These are phyloP conservation scores for Coprinopsis marcescibilis DNA, from an alignment of 768 basidiomycete genomes.

Conservation along the genomic window DNA sequence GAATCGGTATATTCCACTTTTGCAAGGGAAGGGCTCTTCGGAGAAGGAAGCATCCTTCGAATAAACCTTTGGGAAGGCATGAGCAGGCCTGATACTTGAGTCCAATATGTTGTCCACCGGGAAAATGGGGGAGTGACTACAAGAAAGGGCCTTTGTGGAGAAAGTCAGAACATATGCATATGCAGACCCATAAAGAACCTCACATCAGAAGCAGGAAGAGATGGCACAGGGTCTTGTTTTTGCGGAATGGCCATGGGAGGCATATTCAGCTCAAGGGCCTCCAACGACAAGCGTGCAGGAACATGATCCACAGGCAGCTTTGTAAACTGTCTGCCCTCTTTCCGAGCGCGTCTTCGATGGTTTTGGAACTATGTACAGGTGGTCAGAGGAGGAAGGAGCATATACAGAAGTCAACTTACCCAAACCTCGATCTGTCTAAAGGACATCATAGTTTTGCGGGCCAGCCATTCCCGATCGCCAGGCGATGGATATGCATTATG, in stretches of 20 bases:
- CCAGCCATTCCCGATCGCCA: slow-evolving; percentile 33
- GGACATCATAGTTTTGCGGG: slow-evolving; percentile 39
- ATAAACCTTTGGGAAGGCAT: too few relatives aligned
- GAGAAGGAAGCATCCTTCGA: too few relatives aligned
- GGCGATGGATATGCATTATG: slow-evolving; percentile 42
- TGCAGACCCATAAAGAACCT: too few relatives aligned
- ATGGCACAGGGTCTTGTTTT: too few relatives aligned
- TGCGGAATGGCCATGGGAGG: neutral
- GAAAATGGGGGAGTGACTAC: too few relatives aligned
- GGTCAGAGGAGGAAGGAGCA: neutral
- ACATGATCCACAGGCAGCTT: slow-evolving; percentile 16
- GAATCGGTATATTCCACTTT: too few relatives aligned
- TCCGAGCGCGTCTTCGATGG: slow-evolving; percentile 35
- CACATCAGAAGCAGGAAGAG: too few relatives aligned
- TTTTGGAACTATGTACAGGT: slow-evolving; percentile 43
- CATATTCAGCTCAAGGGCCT: neutral
- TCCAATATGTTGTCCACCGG: too few relatives aligned
- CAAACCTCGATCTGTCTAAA: slow-evolving; percentile 48
- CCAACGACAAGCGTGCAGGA: slow-evolving; percentile 7
- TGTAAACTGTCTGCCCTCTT: slow-evolving; percentile 19
- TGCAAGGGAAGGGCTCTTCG: too few relatives aligned
- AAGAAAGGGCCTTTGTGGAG: too few relatives aligned
- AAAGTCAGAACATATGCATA: too few relatives aligned
- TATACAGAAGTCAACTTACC: slow-evolving; percentile 26
- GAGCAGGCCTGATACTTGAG: too few relatives aligned